Evolutionary conservation across 2,329 filamentous ascomycete species (phyloP).

Genomic region (Ophioceras dolichostomum): DNA sequence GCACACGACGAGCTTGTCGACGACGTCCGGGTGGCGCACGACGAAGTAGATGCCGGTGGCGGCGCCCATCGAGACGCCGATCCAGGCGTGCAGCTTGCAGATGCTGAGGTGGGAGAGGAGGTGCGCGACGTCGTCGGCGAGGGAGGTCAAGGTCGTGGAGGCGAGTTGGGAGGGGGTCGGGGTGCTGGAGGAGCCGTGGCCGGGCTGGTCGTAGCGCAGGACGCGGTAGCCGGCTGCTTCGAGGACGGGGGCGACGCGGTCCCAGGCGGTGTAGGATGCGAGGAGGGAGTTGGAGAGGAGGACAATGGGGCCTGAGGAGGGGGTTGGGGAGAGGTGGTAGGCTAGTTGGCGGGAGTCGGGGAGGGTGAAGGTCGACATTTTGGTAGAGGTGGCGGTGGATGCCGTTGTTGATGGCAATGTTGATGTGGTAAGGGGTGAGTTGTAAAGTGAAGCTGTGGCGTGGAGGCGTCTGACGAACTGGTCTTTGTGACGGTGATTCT

Average conservation of each 20-base stretch:
- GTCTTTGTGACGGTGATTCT: too few relatives aligned
- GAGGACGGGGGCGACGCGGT: conserved; percentile 22
- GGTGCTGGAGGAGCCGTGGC: conserved; percentile 24
- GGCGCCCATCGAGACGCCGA: conserved; percentile 33
- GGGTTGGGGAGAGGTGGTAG: conserved; percentile 15
- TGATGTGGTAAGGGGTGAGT: too few relatives aligned
- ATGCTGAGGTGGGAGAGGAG: conserved; percentile 20
- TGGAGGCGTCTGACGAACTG: too few relatives aligned
- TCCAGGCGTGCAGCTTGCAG: conserved; percentile 22
- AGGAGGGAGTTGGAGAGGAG: conserved; percentile 26
- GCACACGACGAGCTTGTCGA: conserved; percentile 24
- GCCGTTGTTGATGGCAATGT: too few relatives aligned
- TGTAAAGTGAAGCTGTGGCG: too few relatives aligned
- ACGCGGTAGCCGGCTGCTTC: conserved; percentile 22
- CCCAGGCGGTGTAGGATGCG: conserved; percentile 23
- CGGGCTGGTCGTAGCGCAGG: conserved; percentile 29
- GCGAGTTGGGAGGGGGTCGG: conserved; percentile 18
- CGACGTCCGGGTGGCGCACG: conserved; percentile 21
- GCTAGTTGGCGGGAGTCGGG: conserved; percentile 4
- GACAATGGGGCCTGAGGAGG: conserved; percentile 17
- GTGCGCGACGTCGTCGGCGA: conserved; percentile 23
- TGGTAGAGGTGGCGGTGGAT: conserved; percentile 3
- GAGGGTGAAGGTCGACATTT: conserved; percentile 5
- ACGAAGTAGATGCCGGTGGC: conserved; percentile 25
- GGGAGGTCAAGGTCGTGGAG: conserved; percentile 23